Conservation (phyloP, 129 eudicot species). For the Helianthus tuberosus region DNA sequence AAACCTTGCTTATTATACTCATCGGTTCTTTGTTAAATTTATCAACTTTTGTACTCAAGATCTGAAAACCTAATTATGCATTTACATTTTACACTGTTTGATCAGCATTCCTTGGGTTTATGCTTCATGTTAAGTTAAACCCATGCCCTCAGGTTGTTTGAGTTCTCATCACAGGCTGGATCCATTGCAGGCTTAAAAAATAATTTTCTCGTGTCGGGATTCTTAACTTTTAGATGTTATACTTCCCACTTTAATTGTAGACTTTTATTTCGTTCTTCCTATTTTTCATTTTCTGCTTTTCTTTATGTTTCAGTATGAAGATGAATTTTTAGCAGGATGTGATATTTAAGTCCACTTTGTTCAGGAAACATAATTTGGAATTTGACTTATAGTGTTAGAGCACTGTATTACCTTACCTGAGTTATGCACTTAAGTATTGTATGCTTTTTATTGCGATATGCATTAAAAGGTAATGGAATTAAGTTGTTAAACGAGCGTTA, state of each 20-base stretch:
- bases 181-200: neutral
- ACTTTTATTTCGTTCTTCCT: neutral
- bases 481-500: conserved; percentile 10
- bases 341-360: conserved; percentile 7
- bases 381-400: neutral
- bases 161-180: neutral
- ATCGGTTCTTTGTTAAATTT: neutral
- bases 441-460: neutral
- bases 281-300: neutral
- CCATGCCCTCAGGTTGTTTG: conserved; percentile 3
- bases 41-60: neutral
- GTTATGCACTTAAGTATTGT: neutral
- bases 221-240: neutral
- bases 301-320: neutral
- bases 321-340: neutral
- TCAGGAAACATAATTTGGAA: neutral
- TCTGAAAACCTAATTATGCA: conserved; percentile 16
- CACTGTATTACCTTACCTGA: too few species aligned
- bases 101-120: conserved; percentile 3
- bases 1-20: too few species aligned
- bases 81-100: conserved; percentile 5
- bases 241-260: neutral
- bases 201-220: neutral
- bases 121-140: neutral
- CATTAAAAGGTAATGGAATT: neutral